Conservation (phyloP, 2,329 filamentous ascomycete genomes). For the Diaporthe citrichinensis region DNA sequence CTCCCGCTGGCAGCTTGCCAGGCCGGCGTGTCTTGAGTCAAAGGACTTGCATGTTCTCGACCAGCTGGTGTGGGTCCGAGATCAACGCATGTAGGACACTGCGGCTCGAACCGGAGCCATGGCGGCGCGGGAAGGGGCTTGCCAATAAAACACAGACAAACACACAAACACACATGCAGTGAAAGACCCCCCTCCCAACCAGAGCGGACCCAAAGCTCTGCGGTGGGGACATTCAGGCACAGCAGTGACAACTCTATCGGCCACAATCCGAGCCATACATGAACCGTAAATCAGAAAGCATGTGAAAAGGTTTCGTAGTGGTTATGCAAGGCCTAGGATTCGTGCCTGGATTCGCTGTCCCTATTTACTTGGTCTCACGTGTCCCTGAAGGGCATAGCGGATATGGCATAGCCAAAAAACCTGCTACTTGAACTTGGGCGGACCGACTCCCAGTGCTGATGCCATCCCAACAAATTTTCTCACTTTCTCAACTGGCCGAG, state of each 20-base stretch:
- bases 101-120: constrained; percentile 33
- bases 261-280: constrained; percentile 31
- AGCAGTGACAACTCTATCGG: constrained; percentile 37
- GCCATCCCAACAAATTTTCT: constrained; percentile 24
- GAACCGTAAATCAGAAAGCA: constrained; percentile 12
- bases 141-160: constrained; percentile 4
- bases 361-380: constrained; percentile 8
- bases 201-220: constrained; percentile 4
- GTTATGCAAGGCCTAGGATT: constrained; percentile 35
- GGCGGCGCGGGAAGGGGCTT: constrained; percentile 9
- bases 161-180: background rate
- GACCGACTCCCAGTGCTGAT: constrained; percentile 16
- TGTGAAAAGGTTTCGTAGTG: constrained; percentile 24
- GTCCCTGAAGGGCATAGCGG: constrained; percentile 15
- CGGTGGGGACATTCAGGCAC: constrained; percentile 25
- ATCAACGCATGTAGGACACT: constrained; percentile 27
- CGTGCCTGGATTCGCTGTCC: constrained; percentile 10
- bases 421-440: constrained; percentile 10
- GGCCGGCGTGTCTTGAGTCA: constrained; percentile 17
- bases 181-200: background rate
- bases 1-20: constrained; percentile 15
- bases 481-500: constrained; percentile 36
- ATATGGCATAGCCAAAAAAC: constrained; percentile 11
- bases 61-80: constrained; percentile 22
- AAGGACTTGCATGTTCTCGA: constrained; percentile 20